Evolutionary conservation across 2,329 filamentous ascomycete species (phyloP).

Genomic region (Talaromyces marneffei): DNA sequence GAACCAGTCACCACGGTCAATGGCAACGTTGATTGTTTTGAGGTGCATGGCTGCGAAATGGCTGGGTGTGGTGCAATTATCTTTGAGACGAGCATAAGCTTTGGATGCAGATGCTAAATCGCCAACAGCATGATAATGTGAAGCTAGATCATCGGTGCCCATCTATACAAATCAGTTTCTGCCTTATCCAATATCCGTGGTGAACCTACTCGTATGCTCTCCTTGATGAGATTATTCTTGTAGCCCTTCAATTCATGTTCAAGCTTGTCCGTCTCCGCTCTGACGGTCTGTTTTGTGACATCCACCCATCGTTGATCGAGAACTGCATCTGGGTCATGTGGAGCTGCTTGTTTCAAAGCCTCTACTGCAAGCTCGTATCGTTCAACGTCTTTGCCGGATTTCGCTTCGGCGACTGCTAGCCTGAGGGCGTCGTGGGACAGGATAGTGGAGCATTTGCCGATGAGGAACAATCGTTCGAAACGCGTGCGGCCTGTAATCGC

Average conservation of each 20-base stretch:
- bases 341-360: conserved; percentile 57
- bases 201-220: conserved; percentile 74
- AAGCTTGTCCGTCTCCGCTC: conserved; percentile 65
- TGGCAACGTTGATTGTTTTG: conserved; percentile 67
- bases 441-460: conserved; percentile 70
- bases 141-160: conserved; percentile 87
- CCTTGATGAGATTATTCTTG: conserved; percentile 95
- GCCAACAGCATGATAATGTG: conserved; percentile 73
- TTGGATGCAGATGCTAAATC: conserved; percentile 68
- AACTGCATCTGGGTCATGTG: conserved; percentile 61
- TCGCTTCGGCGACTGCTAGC: conserved; percentile 68
- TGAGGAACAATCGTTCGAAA: conserved; percentile 72
- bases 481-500: conserved; percentile 64
- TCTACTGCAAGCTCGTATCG: conserved; percentile 66
- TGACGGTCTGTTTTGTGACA: conserved; percentile 59
- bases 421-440: conserved; percentile 77
- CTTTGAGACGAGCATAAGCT: conserved; percentile 78
- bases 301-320: conserved; percentile 73
- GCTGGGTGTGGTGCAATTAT: conserved; percentile 75
- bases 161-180: conserved; percentile 54
- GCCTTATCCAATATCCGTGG: neutral
- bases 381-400: conserved; percentile 65
- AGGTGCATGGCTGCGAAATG: conserved; percentile 79
- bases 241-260: conserved; percentile 84
- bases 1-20: conserved; percentile 74